Conservation (phyloP, 768 basidiomycete species). For the Holtermannia corniformis region DNA sequence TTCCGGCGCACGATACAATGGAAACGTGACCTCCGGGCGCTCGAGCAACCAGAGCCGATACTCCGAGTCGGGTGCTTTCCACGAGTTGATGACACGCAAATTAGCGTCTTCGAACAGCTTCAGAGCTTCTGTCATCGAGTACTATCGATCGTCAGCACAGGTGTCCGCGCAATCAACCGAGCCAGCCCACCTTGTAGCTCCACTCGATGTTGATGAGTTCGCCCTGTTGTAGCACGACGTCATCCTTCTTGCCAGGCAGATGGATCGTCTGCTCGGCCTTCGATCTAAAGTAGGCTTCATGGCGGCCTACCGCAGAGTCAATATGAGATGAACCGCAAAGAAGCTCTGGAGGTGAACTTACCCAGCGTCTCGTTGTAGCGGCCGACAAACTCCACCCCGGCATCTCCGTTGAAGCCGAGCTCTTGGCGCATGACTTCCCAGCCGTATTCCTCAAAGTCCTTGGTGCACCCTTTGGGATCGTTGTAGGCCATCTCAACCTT, state of each 20-base stretch:
- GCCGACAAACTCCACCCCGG: slow-evolving; percentile 33
- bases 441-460: slow-evolving; percentile 77
- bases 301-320: slow-evolving; percentile 53
- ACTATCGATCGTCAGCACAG: slow-evolving; percentile 47
- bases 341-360: slow-evolving; percentile 10
- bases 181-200: slow-evolving; percentile 65
- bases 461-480: slow-evolving; percentile 63
- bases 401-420: slow-evolving; percentile 47
- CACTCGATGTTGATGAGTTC: slow-evolving; percentile 80
- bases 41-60: slow-evolving; percentile 90
- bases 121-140: slow-evolving; percentile 61
- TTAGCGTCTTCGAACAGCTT: slow-evolving; percentile 62
- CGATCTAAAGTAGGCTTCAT: slow-evolving; percentile 76
- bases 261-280: slow-evolving; percentile 52
- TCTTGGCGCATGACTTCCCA: slow-evolving; percentile 58
- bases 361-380: slow-evolving; percentile 32
- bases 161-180: background rate
- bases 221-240: slow-evolving; percentile 53
- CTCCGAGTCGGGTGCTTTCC: slow-evolving; percentile 58
- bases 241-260: slow-evolving; percentile 14
- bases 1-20: slow-evolving; percentile 30
- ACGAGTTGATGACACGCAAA: slow-evolving; percentile 74
- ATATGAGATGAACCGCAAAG: no score
- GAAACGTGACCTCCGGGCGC: slow-evolving; percentile 70
- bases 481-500: slow-evolving; percentile 79